Percentiles rank a stretch among this genome's conserved stretches.
phyloP scores from a whole-genome alignment of 2,329 filamentous ascomycete species.

The Fusarium sp. region DNA sequence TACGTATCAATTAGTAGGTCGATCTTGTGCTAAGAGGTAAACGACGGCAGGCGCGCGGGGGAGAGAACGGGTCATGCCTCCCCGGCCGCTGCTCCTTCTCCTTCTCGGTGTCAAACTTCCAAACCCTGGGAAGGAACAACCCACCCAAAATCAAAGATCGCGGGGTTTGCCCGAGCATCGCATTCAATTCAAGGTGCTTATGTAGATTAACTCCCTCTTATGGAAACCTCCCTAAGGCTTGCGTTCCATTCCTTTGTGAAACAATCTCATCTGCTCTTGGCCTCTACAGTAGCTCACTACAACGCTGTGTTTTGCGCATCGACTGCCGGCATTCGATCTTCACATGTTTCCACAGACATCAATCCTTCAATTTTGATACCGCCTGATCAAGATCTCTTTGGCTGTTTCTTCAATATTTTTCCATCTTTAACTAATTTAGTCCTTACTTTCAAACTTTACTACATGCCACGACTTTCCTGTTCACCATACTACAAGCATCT shows the following conservation, averaged over 20 bases:
- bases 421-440: neutral
- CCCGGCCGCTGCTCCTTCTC: slow-evolving; percentile 1
- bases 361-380: neutral
- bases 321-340: neutral
- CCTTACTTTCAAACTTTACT: neutral
- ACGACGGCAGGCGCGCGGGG: slow-evolving; percentile 23
- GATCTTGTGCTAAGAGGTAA: slow-evolving; percentile 17
- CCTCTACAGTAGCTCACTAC: neutral
- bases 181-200: slow-evolving; percentile 1
- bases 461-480: neutral
- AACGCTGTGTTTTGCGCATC: neutral
- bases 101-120: slow-evolving; percentile 26
- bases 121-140: slow-evolving; percentile 18
- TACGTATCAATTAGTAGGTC: slow-evolving; percentile 29
- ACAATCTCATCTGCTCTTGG: neutral
- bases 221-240: neutral
- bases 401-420: neutral
- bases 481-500: neutral
- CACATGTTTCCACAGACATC: neutral
- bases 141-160: slow-evolving; percentile 16
- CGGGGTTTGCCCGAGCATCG: slow-evolving; percentile 24
- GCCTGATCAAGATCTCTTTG: neutral
- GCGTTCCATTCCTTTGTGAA: neutral
- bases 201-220: neutral
- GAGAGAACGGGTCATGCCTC: slow-evolving; percentile 38